A percentile compares a stretch with the other conserved stretches of the same genome.
These are phyloP conservation scores for Grammothele lineata DNA, from an alignment of 768 basidiomycete species.

Conservation along the genomic window DNA sequence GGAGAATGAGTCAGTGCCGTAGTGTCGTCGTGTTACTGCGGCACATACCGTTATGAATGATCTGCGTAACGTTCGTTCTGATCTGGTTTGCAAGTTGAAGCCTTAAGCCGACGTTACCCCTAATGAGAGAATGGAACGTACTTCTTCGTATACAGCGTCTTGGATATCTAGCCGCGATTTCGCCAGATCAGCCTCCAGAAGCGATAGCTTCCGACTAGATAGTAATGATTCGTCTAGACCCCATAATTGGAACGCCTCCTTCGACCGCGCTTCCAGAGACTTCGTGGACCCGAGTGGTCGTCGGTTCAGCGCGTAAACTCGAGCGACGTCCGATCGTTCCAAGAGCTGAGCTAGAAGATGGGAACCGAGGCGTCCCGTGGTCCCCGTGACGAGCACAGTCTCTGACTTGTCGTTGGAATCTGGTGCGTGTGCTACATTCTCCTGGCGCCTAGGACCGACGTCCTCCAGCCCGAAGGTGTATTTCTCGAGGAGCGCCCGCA, in stretches of 20 bases:
- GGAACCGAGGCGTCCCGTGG: conserved; percentile 29
- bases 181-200: conserved; percentile 13
- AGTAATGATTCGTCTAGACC: conserved; percentile 11
- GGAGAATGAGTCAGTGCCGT: neutral
- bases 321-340: conserved; percentile 10
- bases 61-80: conserved; percentile 24
- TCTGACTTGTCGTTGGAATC: neutral
- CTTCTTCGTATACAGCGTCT: too few relatives aligned
- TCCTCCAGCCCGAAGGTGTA: conserved; percentile 24
- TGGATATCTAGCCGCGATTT: conserved; percentile 11
- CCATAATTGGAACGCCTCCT: conserved; percentile 11
- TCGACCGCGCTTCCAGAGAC: conserved; percentile 7
- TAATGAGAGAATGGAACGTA: neutral
- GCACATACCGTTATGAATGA: conserved; percentile 33
- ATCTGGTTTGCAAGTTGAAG: neutral
- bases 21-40: neutral
- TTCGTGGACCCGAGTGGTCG: conserved; percentile 1
- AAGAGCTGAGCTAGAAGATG: conserved; percentile 24
- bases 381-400: conserved; percentile 30
- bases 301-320: conserved; percentile 26
- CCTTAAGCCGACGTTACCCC: neutral
- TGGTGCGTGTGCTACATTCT: neutral
- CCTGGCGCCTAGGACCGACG: neutral
- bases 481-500: conserved; percentile 38
- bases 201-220: neutral